Base-by-base conservation (phyloP, 2,329 filamentous ascomycete species). In the Hirsutella thompsonii region DNA sequence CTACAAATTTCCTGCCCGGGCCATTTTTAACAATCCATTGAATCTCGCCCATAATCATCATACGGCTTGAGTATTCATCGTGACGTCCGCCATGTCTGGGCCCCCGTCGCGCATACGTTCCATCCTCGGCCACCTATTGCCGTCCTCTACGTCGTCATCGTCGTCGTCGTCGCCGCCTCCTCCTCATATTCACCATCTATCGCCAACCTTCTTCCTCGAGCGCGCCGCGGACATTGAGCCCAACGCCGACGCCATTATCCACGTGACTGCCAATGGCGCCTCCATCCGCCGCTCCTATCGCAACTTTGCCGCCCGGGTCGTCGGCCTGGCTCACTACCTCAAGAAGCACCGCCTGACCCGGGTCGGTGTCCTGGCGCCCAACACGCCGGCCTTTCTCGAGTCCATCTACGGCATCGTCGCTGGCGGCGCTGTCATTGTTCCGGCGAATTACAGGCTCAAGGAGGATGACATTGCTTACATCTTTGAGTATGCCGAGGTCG, bases 371-470 rank as follows among this genome's bases (percentile, higher is more conserved):
- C 69, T 98, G 10, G 81, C 79, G 8, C 85, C 92, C 3, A 98
- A 98, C 58, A 98, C 92, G 1, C 92, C 92, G 0, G 89, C 89
- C 0, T 96, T 96, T 53, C 69, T 98, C 21, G 90, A 96, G 63
- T 76, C 79, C 6, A 85, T 94, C 46, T 98, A 86, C 55, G 92
- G 84, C 2, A 82, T 95, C 50, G 81, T 80, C 1, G 89, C 84
- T 1, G 84, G 84, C 0, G 87, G 87, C 1, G 84, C 72, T 8
- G 75, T 93, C 20, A 78, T 88, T 46, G 83, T 94, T 40, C 72
- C 73, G 2, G 72, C 61, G 21, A 78, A 78, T 52, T 74, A 74
- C 52, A 57, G 70, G 46, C 66, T 95, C 36, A 92, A 92, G 58
- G 68, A 74, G 29, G 85, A 89, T 46, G 92, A 98, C 54, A 81